Percentiles rank a stretch among this genome's conserved stretches.
Conservation (phyloP, 495 filamentous ascomycete species). For the Penicillium taxi region DNA sequence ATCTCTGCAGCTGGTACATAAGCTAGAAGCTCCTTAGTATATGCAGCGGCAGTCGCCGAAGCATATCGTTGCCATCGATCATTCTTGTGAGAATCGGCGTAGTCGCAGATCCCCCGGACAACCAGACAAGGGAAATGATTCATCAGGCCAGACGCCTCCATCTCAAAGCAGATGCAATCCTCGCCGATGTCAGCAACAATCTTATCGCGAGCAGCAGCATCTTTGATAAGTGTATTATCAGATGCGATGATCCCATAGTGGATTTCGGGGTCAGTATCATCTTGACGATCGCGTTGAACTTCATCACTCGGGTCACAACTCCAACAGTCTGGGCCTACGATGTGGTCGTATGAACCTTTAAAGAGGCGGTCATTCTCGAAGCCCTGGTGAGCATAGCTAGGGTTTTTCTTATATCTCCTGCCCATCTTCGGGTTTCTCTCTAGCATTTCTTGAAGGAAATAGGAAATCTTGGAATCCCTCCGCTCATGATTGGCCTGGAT, state of each 20-base stretch:
- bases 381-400: no score
- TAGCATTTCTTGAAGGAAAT: conserved; percentile 13
- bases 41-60: conserved; percentile 25
- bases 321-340: no score
- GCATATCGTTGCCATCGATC: conserved; percentile 27
- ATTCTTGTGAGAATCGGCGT: conserved; percentile 33
- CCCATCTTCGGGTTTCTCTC: no score
- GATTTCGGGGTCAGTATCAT: conserved; percentile 2
- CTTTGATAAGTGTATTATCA: conserved; percentile 15
- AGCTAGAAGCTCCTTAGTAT: conserved; percentile 18
- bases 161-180: conserved; percentile 15
- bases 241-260: conserved; percentile 20
- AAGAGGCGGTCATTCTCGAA: no score
- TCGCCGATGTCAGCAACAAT: conserved; percentile 1
- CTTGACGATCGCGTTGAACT: conserved; percentile 6
- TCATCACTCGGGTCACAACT: no score
- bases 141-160: conserved; percentile 34
- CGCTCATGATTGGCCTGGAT: background rate
- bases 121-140: conserved; percentile 28
- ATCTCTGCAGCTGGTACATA: conserved; percentile 3
- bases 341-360: no score
- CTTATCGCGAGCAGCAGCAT: conserved; percentile 10
- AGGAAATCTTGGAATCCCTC: conserved; percentile 9
- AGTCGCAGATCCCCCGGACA: conserved; percentile 32
- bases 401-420: no score